These are phyloP conservation scores for Dictyostelium firmibasis DNA, from an alignment of 78 protist species.

Conservation along the genomic window DNA sequence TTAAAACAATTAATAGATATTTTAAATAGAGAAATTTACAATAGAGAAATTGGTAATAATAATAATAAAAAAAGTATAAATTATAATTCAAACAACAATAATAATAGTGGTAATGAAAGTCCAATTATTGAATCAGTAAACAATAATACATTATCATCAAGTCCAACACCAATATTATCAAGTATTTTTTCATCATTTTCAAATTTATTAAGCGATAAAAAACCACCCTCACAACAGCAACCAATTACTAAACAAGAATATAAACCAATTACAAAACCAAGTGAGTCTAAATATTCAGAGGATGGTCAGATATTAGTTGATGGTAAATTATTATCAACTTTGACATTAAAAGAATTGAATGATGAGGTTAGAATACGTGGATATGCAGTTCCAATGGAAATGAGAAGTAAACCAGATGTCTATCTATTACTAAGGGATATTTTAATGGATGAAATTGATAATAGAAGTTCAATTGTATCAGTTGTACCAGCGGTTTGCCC, in stretches of 20 bases:
- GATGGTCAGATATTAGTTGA: not conserved
- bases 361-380: not conserved
- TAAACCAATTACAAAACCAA: not conserved
- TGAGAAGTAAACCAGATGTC: not conserved
- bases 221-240: not conserved
- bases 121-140: not conserved
- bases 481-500: slow-evolving; percentile 66
- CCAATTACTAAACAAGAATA: not conserved
- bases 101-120: not conserved
- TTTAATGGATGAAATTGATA: not conserved
- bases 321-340: not conserved
- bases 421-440: not conserved
- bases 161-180: slow-evolving; percentile 4
- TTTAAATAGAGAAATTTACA: not conserved
- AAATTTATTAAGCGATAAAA: not conserved
- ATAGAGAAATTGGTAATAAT: not conserved
- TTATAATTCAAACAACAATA: not conserved
- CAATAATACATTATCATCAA: not conserved
- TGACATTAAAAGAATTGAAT: not conserved
- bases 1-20: not conserved
- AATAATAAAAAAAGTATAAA: not conserved
- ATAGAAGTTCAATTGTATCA: not conserved
- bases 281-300: not conserved
- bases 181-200: not conserved
- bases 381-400: not conserved